These are phyloP conservation scores for Solanum tarapatanum DNA, from an alignment of 257 asterid species.

Conservation along the genomic window DNA sequence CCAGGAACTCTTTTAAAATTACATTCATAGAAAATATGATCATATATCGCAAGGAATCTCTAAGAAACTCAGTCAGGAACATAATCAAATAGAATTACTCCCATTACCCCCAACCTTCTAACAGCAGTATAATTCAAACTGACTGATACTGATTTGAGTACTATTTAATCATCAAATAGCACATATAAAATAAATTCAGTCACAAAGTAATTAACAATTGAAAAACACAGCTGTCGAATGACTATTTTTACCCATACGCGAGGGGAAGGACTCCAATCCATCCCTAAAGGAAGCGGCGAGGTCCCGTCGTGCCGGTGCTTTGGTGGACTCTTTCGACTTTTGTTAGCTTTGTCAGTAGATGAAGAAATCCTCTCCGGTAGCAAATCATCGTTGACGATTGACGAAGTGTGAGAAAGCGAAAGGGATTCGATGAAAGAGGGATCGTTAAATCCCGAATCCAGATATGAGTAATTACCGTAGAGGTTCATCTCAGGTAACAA, in stretches of 20 bases:
- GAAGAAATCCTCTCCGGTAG: constrained; percentile 17
- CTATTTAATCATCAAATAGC: neutral
- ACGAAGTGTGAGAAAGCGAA: constrained; percentile 19
- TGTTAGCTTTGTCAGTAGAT: constrained; percentile 14
- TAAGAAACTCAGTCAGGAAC: neutral
- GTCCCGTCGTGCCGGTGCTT: constrained; percentile 59
- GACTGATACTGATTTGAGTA: neutral
- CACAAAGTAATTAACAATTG: neutral
- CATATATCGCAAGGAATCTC: neutral
- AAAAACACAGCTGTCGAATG: neutral
- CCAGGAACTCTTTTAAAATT: neutral
- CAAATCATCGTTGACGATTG: constrained; percentile 6
- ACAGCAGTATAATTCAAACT: neutral
- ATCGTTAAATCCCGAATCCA: constrained; percentile 42
- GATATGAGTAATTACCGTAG: constrained; percentile 31
- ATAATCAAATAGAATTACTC: neutral
- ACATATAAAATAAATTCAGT: neutral
- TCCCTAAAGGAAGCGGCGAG: constrained; percentile 78
- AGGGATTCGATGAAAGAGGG: constrained; percentile 36
- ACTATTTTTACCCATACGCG: constrained; percentile 35
- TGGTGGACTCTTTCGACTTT: constrained; percentile 26
- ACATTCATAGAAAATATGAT: neutral
- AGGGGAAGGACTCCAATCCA: constrained; percentile 87
- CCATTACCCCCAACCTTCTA: neutral
- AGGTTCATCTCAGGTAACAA: constrained; percentile 29